These are phyloP conservation scores for Metschnikowia santaceciliae DNA, from an alignment of 805 yeast genomes.

Conservation along the genomic window DNA sequence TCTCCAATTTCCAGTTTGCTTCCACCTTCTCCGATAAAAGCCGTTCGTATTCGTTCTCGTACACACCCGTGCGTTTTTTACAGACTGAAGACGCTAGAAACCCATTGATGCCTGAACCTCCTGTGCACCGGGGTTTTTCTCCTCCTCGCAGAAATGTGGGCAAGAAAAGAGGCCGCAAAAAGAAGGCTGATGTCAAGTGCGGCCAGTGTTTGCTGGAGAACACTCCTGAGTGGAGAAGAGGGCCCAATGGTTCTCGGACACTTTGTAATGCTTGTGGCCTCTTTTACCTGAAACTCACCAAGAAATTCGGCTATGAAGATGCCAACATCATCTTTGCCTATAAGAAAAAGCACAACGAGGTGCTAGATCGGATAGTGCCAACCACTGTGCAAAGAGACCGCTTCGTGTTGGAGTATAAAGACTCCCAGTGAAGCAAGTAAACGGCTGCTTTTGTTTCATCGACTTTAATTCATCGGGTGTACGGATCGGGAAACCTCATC, in stretches of 20 bases:
- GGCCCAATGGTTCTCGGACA: conserved; percentile 78
- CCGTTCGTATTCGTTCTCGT: not conserved
- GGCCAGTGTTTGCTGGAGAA: conserved; percentile 24
- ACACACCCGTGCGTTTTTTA: not conserved
- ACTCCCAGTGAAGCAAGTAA: not conserved
- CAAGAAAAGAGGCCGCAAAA: conserved; percentile 18
- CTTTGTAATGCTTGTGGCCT: conserved; percentile 93
- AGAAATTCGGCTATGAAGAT: conserved; percentile 39
- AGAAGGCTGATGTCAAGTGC: conserved; percentile 16
- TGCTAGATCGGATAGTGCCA: conserved; percentile 15
- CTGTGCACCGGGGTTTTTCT: not conserved
- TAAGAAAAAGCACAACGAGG: conserved; percentile 14
- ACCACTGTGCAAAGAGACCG: conserved; percentile 11
- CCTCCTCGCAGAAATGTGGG: conserved; percentile 1
- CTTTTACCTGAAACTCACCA: conserved; percentile 59
- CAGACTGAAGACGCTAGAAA: not conserved
- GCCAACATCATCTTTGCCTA: conserved; percentile 28
- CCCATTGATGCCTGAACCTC: not conserved
- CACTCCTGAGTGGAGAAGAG: conserved; percentile 93
- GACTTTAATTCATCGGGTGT: not conserved
- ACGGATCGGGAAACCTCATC: not conserved
- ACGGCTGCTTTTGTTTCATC: not conserved
- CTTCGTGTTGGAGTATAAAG: conserved; percentile 3
- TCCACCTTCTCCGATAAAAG: not conserved
- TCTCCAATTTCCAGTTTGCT: not conserved